Evolutionary conservation across 352 stramenopile genomes (phyloP).

Genomic region (Globisporangium megalacanthum): DNA sequence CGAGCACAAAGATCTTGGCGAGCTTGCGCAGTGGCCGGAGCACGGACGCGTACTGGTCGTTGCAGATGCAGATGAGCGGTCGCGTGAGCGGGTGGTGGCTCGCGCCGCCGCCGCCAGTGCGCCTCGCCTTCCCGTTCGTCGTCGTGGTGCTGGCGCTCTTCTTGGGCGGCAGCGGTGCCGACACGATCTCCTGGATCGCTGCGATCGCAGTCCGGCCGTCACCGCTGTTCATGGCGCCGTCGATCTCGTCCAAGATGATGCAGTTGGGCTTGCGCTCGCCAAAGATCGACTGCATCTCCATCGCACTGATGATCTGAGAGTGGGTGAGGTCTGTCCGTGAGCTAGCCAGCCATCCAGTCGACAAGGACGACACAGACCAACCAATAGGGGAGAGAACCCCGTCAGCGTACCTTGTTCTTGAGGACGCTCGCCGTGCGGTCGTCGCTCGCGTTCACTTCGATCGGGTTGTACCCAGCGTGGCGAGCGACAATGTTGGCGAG

Average conservation of each 20-base stretch:
- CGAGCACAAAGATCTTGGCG: constrained; percentile 92
- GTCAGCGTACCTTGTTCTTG: constrained; percentile 76
- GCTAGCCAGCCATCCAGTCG: too few species aligned
- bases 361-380: too few species aligned
- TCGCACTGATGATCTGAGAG: constrained; percentile 71
- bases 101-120: constrained; percentile 15
- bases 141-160: constrained; percentile 12
- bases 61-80: constrained; percentile 98
- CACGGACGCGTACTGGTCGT: constrained; percentile 95
- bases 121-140: constrained; percentile 15
- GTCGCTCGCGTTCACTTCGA: constrained; percentile 98
- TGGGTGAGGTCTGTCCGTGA: too few species aligned
- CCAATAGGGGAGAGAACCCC: not conserved
- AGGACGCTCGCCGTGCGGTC: constrained; percentile 92
- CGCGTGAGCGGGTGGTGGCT: constrained; percentile 81
- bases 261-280: constrained; percentile 92
- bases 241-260: constrained; percentile 98
- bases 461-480: constrained; percentile 95
- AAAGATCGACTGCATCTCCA: constrained; percentile 90
- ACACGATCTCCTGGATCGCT: constrained; percentile 91
- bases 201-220: constrained; percentile 85
- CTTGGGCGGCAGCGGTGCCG: constrained; percentile 64
- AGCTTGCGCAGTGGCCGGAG: constrained; percentile 93
- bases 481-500: constrained; percentile 94
- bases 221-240: constrained; percentile 91